Evolutionary conservation across 2,329 filamentous ascomycete genomes (phyloP).

Genomic region (Neofusicoccum parvum): DNA sequence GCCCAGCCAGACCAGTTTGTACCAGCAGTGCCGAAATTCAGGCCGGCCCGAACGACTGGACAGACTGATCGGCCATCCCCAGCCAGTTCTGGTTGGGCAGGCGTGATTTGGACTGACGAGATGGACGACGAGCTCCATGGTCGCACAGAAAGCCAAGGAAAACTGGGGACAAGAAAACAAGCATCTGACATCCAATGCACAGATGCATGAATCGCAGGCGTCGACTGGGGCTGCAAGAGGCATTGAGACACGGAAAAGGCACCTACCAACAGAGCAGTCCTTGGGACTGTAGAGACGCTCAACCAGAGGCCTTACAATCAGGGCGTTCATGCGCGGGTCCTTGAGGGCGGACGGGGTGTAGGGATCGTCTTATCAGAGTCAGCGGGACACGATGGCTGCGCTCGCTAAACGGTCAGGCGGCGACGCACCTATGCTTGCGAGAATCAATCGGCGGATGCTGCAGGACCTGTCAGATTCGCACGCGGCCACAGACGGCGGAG

Average conservation of each 20-base stretch:
- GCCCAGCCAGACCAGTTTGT: too few relatives aligned
- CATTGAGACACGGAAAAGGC: background rate
- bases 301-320: slow-evolving; percentile 78
- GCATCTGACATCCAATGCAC: too few relatives aligned
- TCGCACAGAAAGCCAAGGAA: background rate
- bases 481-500: background rate
- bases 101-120: background rate
- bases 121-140: too few relatives aligned
- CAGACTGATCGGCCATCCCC: too few relatives aligned
- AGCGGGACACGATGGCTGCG: background rate
- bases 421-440: slow-evolving; percentile 48
- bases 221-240: too few relatives aligned
- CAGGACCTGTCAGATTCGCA: background rate
- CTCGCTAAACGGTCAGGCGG: background rate
- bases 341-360: slow-evolving; percentile 75
- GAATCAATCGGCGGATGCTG: slow-evolving; percentile 48
- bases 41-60: too few relatives aligned
- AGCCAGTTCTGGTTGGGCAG: background rate
- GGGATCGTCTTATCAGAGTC: slow-evolving; percentile 55
- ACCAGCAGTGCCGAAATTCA: too few relatives aligned
- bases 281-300: slow-evolving; percentile 78
- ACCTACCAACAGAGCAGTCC: slow-evolving; percentile 73
- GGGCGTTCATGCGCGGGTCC: slow-evolving; percentile 78
- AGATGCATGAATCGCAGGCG: too few relatives aligned
- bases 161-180: background rate